Evolutionary conservation across 2,329 filamentous ascomycete species (phyloP).

Genomic region (Clonostachys byssicola): DNA sequence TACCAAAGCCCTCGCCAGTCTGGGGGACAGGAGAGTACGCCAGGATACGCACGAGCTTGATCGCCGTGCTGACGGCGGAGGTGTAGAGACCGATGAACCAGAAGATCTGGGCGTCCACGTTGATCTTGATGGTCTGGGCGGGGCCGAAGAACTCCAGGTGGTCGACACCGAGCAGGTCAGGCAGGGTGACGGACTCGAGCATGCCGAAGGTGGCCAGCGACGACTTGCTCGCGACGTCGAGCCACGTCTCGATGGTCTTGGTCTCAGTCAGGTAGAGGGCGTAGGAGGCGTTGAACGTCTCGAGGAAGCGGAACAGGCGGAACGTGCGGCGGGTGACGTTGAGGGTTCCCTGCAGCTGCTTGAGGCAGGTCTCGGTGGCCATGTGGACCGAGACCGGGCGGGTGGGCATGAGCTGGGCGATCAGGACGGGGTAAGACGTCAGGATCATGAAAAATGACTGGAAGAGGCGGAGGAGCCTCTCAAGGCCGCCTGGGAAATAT

Average conservation of each 20-base stretch:
- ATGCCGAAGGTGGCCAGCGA: slow-evolving; percentile 65
- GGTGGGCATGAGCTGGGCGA: slow-evolving; percentile 22
- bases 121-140: slow-evolving; percentile 37
- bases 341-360: slow-evolving; percentile 31
- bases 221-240: slow-evolving; percentile 53
- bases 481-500: slow-evolving; percentile 46
- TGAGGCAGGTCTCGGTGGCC: slow-evolving; percentile 23
- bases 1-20: slow-evolving; percentile 14
- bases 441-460: slow-evolving; percentile 48
- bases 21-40: slow-evolving; percentile 27
- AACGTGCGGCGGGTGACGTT: slow-evolving; percentile 56
- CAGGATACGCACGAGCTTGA: slow-evolving; percentile 33
- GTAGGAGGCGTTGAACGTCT: slow-evolving; percentile 50
- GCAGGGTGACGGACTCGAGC: slow-evolving; percentile 60
- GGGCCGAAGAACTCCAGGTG: slow-evolving; percentile 48
- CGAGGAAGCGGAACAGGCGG: slow-evolving; percentile 65
- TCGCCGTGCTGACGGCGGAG: slow-evolving; percentile 35
- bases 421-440: slow-evolving; percentile 34
- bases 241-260: slow-evolving; percentile 28
- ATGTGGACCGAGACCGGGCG: slow-evolving; percentile 13
- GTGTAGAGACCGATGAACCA: slow-evolving; percentile 63
- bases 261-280: slow-evolving; percentile 24
- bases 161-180: slow-evolving; percentile 40
- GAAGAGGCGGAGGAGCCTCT: slow-evolving; percentile 55
- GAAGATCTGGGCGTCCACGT: slow-evolving; percentile 60